Evolutionary conservation across 495 filamentous ascomycete genomes (phyloP), one percentile per base, ranked within the genome.

Genomic region (Terfezia claveryi): DNA sequence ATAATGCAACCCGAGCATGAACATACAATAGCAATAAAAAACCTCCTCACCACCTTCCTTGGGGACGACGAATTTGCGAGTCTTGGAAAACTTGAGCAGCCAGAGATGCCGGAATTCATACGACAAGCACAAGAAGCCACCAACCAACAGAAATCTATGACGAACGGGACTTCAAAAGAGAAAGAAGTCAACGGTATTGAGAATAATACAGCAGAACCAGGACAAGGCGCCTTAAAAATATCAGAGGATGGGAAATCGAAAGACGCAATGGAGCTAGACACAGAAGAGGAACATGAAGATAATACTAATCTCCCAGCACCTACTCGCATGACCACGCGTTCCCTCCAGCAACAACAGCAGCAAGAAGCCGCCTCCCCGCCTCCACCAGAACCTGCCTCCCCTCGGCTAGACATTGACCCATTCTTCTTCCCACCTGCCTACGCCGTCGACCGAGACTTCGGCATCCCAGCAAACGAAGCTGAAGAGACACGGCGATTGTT

Each of bases 401-500:
- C 60, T 67, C 74, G 46, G n/a, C 44, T 54, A 17, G 62, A 62
- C 62, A 80, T 94, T 27, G 85, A 95, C 60, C 86, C 91, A 2
- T 77, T 93, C 56, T 98, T 89, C 71, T 69, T 82, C n/a, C 73
- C 82, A 4, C 82, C 88, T 0, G 67, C 54, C 36, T 65, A 58
- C 72, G n/a, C 66, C 73, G 38, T 76, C 80, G 85, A 94, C 63
- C 72, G 78, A 38, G 80, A 92, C 64, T 74, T 86, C 37, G 84
- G 85, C 14, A 77, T 98, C 1, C 87, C 87, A 0, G 71, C 80
- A 12, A 62, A 71, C 8, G 89, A 95, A 68, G 92, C 91, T 1
- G 85, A 92, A 59, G 87, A 96, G 41, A 87, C 86, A 12, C 80
- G 89, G 23, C 80, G 81, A 36, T 68, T 94, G 10, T 73, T 98